These are phyloP conservation scores for Clonostachys sp. DNA, from an alignment of 2,329 filamentous ascomycete species.

Conservation along the genomic window DNA sequence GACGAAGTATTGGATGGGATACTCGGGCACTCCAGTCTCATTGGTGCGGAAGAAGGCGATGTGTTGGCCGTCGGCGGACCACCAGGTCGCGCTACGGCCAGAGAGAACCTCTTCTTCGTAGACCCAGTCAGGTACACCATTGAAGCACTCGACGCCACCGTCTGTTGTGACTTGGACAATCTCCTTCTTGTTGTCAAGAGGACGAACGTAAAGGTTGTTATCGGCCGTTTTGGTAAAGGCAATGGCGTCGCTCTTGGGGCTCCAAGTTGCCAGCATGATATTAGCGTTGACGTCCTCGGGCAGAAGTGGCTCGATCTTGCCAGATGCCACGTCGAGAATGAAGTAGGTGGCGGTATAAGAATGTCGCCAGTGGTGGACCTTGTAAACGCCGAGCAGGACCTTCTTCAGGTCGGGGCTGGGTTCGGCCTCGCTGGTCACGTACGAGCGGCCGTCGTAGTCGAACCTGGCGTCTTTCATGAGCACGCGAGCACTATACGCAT, in stretches of 20 bases:
- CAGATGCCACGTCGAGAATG: constrained; percentile 83
- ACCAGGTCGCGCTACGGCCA: constrained; percentile 86
- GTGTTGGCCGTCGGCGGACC: constrained; percentile 85
- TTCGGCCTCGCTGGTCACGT: constrained; percentile 58
- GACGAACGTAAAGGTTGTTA: constrained; percentile 86
- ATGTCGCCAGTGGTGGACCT: constrained; percentile 79
- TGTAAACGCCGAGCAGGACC: constrained; percentile 74
- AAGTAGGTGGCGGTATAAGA: constrained; percentile 85
- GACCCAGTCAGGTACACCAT: constrained; percentile 96
- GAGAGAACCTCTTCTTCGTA: constrained; percentile 69
- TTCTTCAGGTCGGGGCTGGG: constrained; percentile 83
- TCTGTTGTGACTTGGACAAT: constrained; percentile 77
- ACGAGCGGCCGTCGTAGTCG: constrained; percentile 45
- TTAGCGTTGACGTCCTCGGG: constrained; percentile 58
- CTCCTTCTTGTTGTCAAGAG: constrained; percentile 24
- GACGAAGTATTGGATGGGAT: constrained; percentile 89
- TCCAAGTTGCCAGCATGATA: constrained; percentile 86
- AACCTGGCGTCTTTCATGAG: constrained; percentile 72
- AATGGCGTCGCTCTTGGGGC: constrained; percentile 77
- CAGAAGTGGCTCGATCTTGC: constrained; percentile 73
- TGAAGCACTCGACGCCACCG: constrained; percentile 85
- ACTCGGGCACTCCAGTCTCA: constrained; percentile 86
- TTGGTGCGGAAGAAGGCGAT: constrained; percentile 91
- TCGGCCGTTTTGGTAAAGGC: constrained; percentile 70
- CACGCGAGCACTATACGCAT: constrained; percentile 39